Base-by-base conservation (phyloP, 352 stramenopile species). In the Phytophthora boehmeriae region DNA sequence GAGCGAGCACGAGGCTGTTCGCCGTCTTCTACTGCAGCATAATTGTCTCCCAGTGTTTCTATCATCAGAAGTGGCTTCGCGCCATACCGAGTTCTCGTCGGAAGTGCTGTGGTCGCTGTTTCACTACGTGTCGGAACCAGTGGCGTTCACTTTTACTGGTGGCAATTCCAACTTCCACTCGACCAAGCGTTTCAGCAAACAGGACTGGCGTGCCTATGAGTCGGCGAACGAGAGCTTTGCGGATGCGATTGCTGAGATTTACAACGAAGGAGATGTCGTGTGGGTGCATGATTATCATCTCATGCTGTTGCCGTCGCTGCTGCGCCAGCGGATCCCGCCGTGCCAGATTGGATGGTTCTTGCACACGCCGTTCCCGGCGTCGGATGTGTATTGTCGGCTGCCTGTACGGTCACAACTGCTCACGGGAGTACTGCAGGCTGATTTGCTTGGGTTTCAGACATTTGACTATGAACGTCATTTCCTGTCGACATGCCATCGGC, bases 281-380 rank as follows among this genome's bases (percentile, higher is more conserved):
- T 96, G 88, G 88, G 80, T 96, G 16, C 88, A 96, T 67, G 89
- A 97, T 75, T 96, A 96, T 66, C 89, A 97, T 54, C 65, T 97
- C 23, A 96, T 97, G 88, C 60, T 93, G 50, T 66, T 97, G 16
- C 89, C 89, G n/a, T 89, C 80, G 54, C 71, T 96, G 58, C 66
- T 97, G 23, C 80, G 89, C 30, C 76, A 91, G 59, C 84, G 86
- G 3, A 79, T 94, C 22, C 83, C 86, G 36, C 54, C 69, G 8
- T 88, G 78, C 52, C 68, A 87, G 30, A 95, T 96, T 63, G 89
- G 83, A 0, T 97, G 85, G 85, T 97, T 96, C 59, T 59, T 97
- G 34, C 89, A 97, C 61, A 96, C 86, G 38, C 89, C 89, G 8
- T 97, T 96, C 45, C 89, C 89, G 14, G 85, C 86, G 5, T 94